Conservation (phyloP, 2,329 filamentous ascomycete species). For the Fusarium anthophilum region DNA sequence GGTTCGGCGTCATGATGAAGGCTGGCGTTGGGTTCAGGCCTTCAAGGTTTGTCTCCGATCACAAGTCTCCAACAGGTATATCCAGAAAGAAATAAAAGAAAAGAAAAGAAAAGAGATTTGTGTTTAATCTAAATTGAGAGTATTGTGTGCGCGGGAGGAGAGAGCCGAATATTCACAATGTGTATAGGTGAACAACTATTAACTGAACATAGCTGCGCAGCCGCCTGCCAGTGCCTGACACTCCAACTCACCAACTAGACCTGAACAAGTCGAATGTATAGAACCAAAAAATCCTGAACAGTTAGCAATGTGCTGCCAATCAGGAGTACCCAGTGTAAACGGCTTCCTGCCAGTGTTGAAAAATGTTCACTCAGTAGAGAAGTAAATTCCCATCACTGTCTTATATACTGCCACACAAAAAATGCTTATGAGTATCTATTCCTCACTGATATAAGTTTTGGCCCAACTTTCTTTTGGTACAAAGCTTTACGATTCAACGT, state of each 20-base stretch:
- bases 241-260: background rate
- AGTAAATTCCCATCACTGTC: background rate
- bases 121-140: background rate
- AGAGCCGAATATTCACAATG: background rate
- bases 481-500: background rate
- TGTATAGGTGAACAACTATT: background rate
- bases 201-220: background rate
- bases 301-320: background rate
- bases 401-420: background rate
- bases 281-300: background rate
- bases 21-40: background rate
- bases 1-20: conserved; percentile 12
- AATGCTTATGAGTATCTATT: background rate
- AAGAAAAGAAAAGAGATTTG: background rate
- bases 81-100: background rate
- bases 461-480: background rate
- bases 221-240: conserved; percentile 8
- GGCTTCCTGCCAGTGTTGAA: background rate
- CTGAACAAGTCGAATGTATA: background rate
- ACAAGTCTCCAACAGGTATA: background rate
- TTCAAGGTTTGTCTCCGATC: background rate
- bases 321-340: background rate
- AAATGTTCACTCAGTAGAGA: background rate
- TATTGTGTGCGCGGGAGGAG: background rate
- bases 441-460: background rate